phyloP scores from a whole-genome alignment of 1,284 basidiomycete species.

The Puccinia hordei region DNA sequence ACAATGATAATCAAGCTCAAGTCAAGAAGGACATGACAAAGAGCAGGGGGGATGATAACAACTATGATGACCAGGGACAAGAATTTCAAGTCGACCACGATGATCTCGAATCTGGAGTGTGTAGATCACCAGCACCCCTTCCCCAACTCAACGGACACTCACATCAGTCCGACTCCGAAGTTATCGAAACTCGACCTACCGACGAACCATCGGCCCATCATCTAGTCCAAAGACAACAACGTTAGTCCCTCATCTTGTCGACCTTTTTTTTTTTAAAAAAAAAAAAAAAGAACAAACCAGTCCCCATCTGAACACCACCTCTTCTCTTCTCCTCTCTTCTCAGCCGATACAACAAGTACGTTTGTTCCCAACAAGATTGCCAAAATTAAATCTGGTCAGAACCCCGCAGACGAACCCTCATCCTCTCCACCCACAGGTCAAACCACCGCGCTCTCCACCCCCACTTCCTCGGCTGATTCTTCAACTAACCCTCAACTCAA shows the following conservation, averaged over 20 bases:
- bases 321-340: background rate
- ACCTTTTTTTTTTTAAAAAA: background rate
- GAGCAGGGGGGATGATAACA: background rate
- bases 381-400: constrained; percentile 33
- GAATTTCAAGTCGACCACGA: background rate
- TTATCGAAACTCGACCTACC: background rate
- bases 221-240: background rate
- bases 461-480: constrained; percentile 20
- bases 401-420: constrained; percentile 27
- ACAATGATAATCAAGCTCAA: background rate
- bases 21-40: background rate
- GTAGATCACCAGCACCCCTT: background rate
- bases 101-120: constrained; percentile 6
- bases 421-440: constrained; percentile 18
- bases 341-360: background rate
- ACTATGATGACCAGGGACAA: background rate
- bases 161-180: constrained; percentile 2
- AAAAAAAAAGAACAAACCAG: background rate
- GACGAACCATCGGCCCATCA: background rate
- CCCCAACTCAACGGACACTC: constrained; percentile 3
- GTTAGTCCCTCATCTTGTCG: background rate
- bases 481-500: background rate
- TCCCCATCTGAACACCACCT: background rate
- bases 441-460: constrained; percentile 2
- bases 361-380: constrained; percentile 44